Conservation (phyloP, 768 basidiomycete genomes). For the Lyophyllum shimeji region DNA sequence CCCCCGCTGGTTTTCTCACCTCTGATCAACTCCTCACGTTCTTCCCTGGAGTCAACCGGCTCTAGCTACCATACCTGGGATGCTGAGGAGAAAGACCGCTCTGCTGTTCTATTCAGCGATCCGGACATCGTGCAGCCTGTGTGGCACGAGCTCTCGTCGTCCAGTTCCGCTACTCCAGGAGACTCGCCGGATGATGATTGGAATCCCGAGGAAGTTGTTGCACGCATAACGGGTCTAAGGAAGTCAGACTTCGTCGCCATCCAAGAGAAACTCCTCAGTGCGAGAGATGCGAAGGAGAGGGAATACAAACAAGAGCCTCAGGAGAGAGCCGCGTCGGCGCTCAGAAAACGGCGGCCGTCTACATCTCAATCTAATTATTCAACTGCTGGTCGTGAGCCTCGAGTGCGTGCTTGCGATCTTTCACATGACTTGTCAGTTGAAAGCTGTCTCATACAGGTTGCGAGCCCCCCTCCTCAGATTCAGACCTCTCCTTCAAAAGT, state of each 20-base stretch:
- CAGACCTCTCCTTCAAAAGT: slow-evolving; percentile 38
- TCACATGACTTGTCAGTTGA: slow-evolving; percentile 11
- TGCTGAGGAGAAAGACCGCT: slow-evolving; percentile 52
- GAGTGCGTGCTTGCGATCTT: slow-evolving; percentile 17
- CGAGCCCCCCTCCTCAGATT: slow-evolving; percentile 55
- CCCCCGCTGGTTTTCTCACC: slow-evolving; percentile 69
- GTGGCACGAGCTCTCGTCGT: slow-evolving; percentile 64
- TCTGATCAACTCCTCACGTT: slow-evolving; percentile 71
- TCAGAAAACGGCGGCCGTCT: slow-evolving; percentile 73
- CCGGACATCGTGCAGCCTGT: slow-evolving; percentile 46
- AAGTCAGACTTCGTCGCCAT: slow-evolving; percentile 70
- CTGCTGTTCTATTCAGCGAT: slow-evolving; percentile 54
- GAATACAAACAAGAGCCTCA: slow-evolving; percentile 55
- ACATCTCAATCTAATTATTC: slow-evolving; percentile 84
- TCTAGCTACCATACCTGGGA: slow-evolving; percentile 89
- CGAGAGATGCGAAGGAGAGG: slow-evolving; percentile 55
- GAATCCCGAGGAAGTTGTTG: slow-evolving; percentile 68
- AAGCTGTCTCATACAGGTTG: slow-evolving; percentile 40
- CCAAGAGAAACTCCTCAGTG: slow-evolving; percentile 73
- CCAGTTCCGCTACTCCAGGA: slow-evolving; percentile 45
- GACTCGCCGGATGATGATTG: slow-evolving; percentile 53
- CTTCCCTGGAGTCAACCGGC: slow-evolving; percentile 76
- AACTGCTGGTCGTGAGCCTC: slow-evolving; percentile 46
- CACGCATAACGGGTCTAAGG: slow-evolving; percentile 64
- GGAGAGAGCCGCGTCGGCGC: slow-evolving; percentile 61